These are phyloP conservation scores for Delonix regia DNA, from an alignment of 306 rosid species.

Conservation along the genomic window DNA sequence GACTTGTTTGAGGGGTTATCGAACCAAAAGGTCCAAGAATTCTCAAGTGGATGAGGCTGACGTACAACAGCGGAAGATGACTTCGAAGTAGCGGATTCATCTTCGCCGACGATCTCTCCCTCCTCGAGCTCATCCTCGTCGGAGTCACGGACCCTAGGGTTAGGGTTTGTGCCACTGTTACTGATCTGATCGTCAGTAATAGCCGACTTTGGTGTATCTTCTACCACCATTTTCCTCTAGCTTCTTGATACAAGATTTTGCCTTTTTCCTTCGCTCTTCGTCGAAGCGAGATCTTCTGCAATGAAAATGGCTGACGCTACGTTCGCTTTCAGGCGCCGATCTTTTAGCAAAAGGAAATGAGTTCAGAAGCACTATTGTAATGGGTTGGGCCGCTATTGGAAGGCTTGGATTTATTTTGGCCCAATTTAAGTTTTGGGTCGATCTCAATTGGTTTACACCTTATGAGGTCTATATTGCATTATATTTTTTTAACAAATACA, in stretches of 20 bases:
- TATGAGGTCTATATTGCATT: background rate
- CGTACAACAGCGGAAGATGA: constrained; percentile 40
- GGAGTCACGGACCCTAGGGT: constrained; percentile 28
- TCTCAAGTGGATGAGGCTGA: constrained; percentile 75
- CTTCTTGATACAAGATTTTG: background rate
- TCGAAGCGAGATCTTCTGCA: background rate
- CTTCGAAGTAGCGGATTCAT: constrained; percentile 54
- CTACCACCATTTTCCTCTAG: constrained; percentile 53
- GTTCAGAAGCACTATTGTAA: background rate
- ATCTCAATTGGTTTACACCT: background rate
- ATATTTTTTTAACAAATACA: too few species aligned
- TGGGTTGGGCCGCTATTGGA: background rate
- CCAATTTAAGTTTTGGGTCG: background rate
- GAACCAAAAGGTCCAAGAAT: constrained; percentile 98
- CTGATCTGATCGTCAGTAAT: constrained; percentile 50
- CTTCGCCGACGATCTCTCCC: constrained; percentile 87
- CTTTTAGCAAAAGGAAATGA: too few species aligned
- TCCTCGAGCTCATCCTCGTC: constrained; percentile 71
- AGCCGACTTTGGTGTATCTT: constrained; percentile 54
- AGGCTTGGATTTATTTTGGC: background rate
- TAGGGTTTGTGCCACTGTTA: background rate
- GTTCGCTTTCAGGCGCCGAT: too few species aligned
- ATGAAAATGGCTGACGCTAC: background rate
- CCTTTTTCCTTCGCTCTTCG: background rate
- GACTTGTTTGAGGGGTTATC: constrained; percentile 64